Conservation (phyloP, 2,329 filamentous ascomycete genomes). For the Clonostachys sp. region DNA sequence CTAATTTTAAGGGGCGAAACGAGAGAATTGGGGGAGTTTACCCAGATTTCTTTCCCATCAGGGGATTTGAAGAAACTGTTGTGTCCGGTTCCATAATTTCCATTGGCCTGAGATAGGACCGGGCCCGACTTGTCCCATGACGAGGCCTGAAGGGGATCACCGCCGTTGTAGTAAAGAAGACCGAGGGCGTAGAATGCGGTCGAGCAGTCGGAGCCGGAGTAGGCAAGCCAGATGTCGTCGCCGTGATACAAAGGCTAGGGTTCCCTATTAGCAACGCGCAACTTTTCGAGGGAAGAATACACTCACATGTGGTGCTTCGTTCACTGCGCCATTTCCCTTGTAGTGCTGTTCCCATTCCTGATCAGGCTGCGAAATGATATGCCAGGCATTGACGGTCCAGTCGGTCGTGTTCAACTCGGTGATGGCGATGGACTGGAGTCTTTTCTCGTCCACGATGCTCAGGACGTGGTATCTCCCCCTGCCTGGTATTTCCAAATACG, state of each 20-base stretch:
- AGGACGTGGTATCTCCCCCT: conserved; percentile 44
- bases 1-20: not conserved
- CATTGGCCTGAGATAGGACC: conserved; percentile 46
- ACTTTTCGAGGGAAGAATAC: no score
- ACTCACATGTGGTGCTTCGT: not conserved
- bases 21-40: conserved; percentile 14
- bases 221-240: conserved; percentile 44
- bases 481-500: conserved; percentile 29
- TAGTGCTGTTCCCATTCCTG: conserved; percentile 41
- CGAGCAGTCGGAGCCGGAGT: conserved; percentile 53
- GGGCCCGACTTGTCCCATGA: conserved; percentile 51
- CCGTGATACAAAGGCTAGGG: conserved; percentile 40
- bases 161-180: conserved; percentile 47
- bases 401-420: not conserved
- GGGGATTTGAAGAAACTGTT: conserved; percentile 56
- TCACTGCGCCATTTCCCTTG: not conserved
- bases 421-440: not conserved
- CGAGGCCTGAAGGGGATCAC: conserved; percentile 33
- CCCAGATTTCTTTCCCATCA: conserved; percentile 48
- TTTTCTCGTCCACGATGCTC: not conserved
- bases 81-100: conserved; percentile 52
- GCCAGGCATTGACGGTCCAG: conserved; percentile 26
- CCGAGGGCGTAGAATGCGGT: conserved; percentile 48
- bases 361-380: conserved; percentile 44
- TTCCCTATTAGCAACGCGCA: conserved; percentile 5